Conservation (phyloP, 148 eudicot species). For the Nepenthes gracilis region DNA sequence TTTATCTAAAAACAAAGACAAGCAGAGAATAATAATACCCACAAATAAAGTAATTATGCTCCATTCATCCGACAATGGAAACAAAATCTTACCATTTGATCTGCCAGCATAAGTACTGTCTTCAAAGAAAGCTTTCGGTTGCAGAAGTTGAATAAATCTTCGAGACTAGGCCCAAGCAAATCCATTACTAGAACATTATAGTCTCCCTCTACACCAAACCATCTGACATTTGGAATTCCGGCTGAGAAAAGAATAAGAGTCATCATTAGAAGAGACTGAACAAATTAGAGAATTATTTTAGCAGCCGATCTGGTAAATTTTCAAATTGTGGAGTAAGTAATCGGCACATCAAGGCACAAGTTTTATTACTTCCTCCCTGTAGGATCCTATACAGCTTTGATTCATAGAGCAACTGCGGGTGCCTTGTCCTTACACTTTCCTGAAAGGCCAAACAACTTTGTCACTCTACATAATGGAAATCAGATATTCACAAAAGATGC, state of each 20-base stretch:
- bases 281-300: background rate
- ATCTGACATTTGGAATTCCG: conserved; percentile 82
- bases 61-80: background rate
- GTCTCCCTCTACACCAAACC: conserved; percentile 94
- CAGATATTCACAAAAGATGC: background rate
- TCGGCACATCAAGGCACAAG: background rate
- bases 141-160: conserved; percentile 88
- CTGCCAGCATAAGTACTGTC: conserved; percentile 99
- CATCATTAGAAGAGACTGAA: background rate
- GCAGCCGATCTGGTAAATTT: background rate
- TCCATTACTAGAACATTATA: conserved; percentile 93
- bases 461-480: background rate
- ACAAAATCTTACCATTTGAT: conserved; percentile 64
- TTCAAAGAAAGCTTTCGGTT: conserved; percentile 88
- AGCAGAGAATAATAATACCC: conserved; percentile 4
- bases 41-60: background rate
- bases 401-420: conserved; percentile 87
- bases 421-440: conserved; percentile 94
- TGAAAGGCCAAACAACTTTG: conserved; percentile 10
- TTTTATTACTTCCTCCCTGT: conserved; percentile 88
- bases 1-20: conserved; percentile 44
- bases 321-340: background rate
- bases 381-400: conserved; percentile 83
- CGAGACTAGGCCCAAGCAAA: conserved; percentile 93
- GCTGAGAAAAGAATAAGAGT: conserved; percentile 25